These are phyloP conservation scores for Aristolochia californica DNA, from an alignment of 164 flowering plant genomes.

Conservation along the genomic window DNA sequence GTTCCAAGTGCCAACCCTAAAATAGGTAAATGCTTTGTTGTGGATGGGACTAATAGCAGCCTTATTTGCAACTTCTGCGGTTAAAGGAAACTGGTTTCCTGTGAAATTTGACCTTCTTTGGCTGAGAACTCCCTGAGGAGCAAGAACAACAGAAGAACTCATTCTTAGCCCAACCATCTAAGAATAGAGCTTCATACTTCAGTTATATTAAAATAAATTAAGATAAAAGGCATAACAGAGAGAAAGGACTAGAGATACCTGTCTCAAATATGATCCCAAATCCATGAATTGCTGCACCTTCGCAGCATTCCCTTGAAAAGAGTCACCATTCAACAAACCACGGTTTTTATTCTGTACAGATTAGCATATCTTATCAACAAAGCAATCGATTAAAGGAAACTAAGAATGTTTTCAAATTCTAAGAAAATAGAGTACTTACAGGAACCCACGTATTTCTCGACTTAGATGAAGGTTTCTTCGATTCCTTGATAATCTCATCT, in stretches of 20 bases:
- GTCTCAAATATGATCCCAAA: slow-evolving; percentile 68
- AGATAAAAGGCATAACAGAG: not conserved
- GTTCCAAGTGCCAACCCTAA: slow-evolving; percentile 31
- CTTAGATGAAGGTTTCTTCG: too few relatives aligned
- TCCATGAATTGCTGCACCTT: slow-evolving; percentile 55
- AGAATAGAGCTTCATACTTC: not conserved
- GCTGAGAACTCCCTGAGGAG: slow-evolving; percentile 61
- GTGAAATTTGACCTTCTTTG: slow-evolving; percentile 73
- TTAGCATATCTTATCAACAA: not conserved
- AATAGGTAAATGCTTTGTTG: too few relatives aligned
- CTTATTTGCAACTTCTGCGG: slow-evolving; percentile 63
- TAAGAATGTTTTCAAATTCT: not conserved
- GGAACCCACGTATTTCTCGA: slow-evolving; percentile 39
- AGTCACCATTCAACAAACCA: slow-evolving; percentile 21
- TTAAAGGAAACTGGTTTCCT: slow-evolving; percentile 60
- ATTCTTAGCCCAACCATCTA: too few relatives aligned
- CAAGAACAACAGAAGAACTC: not conserved
- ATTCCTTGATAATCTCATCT: too few relatives aligned
- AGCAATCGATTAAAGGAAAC: not conserved
- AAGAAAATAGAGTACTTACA: slow-evolving; percentile 27
- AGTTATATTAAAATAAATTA: not conserved
- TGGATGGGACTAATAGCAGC: slow-evolving; percentile 61
- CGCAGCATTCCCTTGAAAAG: slow-evolving; percentile 28
- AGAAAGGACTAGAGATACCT: slow-evolving; percentile 30
- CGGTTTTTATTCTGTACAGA: slow-evolving; percentile 36